phyloP scores from a whole-genome alignment of 768 basidiomycete genomes.

The Russula sp. region DNA sequence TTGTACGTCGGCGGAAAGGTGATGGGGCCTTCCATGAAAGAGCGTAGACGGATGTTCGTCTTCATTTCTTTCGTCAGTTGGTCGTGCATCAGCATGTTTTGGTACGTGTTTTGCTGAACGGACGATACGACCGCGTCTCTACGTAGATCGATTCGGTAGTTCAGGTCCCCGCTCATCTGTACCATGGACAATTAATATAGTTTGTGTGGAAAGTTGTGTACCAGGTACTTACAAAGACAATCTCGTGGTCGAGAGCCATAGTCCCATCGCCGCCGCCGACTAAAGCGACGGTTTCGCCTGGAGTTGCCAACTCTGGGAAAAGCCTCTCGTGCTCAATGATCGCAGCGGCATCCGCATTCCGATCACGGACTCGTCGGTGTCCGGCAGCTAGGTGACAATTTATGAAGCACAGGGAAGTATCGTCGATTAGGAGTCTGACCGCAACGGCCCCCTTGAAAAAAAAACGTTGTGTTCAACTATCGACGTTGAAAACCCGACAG shows the following conservation, averaged over 20 bases:
- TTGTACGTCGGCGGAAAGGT: conserved; percentile 92
- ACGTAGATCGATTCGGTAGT: conserved; percentile 94
- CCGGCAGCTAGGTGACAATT: conserved; percentile 98
- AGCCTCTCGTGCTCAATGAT: conserved; percentile 81
- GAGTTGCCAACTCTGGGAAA: conserved; percentile 48
- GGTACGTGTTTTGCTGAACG: conserved; percentile 63
- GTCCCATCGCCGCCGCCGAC: conserved; percentile 91
- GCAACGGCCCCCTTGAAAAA: conserved; percentile 78
- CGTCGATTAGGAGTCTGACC: conserved; percentile 85
- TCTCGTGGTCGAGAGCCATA: conserved; percentile 92
- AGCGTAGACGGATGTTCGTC: conserved; percentile 79
- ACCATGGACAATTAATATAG: not conserved
- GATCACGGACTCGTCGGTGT: conserved; percentile 72
- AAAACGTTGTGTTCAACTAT: not conserved
- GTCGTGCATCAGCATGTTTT: conserved; percentile 68
- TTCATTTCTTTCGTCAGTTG: conserved; percentile 89
- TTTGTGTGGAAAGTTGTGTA: not conserved
- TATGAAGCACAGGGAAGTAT: conserved; percentile 91
- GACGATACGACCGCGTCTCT: conserved; percentile 76
- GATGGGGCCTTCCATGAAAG: conserved; percentile 79
- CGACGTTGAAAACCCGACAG: not conserved
- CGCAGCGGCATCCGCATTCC: conserved; percentile 84
- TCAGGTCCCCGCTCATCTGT: conserved; percentile 89
- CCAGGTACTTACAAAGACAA: conserved; percentile 68
- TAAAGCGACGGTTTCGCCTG: conserved; percentile 62